These are phyloP conservation scores for Wickerhamomyces pijperi DNA, from an alignment of 805 yeast genomes.

Conservation along the genomic window DNA sequence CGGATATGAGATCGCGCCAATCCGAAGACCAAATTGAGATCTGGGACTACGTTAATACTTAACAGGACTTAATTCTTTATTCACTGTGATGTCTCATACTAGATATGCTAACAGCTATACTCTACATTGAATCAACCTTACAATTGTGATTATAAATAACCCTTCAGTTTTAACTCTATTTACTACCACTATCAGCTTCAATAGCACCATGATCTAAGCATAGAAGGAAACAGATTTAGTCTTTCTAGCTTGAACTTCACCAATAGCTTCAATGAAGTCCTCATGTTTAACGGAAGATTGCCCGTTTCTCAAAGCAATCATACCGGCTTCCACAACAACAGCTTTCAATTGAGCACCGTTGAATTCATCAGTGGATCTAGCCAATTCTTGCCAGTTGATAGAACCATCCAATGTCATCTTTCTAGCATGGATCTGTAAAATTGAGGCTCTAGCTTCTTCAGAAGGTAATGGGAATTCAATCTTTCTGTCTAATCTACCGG, in stretches of 20 bases:
- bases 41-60: too few relatives aligned
- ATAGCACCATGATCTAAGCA: conserved; percentile 42
- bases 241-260: conserved; percentile 97
- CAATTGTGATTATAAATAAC: too few relatives aligned
- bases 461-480: conserved; percentile 97
- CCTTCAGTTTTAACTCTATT: too few relatives aligned
- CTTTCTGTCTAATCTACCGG: conserved; percentile 96
- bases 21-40: too few relatives aligned
- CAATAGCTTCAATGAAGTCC: conserved; percentile 95
- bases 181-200: too few relatives aligned
- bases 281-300: conserved; percentile 88
- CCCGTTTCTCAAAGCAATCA: conserved; percentile 96
- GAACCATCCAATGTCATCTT: conserved; percentile 88
- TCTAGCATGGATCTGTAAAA: conserved; percentile 92
- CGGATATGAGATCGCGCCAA: too few relatives aligned
- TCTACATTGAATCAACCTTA: too few relatives aligned
- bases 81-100: too few relatives aligned
- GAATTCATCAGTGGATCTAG: conserved; percentile 96
- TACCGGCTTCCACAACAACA: conserved; percentile 98
- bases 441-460: conserved; percentile 95
- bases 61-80: too few relatives aligned
- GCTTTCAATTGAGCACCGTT: conserved; percentile 99
- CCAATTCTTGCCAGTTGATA: conserved; percentile 96
- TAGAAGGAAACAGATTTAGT: conserved; percentile 91
- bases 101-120: too few relatives aligned